These are phyloP conservation scores for Arabidopsis suecica DNA, from an alignment of 345 rosid genomes.

Conservation along the genomic window DNA sequence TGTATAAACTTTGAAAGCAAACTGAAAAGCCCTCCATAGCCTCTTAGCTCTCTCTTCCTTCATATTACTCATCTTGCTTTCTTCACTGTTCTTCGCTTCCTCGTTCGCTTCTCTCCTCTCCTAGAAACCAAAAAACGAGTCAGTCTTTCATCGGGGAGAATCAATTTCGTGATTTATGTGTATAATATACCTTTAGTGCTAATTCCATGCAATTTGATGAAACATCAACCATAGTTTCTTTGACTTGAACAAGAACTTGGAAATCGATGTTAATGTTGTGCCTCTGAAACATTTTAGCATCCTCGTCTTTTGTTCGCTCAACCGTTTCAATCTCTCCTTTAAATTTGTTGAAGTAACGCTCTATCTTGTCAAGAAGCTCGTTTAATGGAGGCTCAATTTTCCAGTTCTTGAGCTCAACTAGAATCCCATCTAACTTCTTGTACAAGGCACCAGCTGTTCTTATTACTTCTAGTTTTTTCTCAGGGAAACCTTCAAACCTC, in stretches of 20 bases:
- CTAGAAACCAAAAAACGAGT: constrained; percentile 33
- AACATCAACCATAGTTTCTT: constrained; percentile 74
- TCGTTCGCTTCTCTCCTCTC: constrained; percentile 56
- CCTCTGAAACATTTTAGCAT: constrained; percentile 52
- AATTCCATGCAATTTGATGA: constrained; percentile 76
- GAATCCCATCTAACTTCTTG: constrained; percentile 54
- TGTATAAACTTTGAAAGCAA: constrained; percentile 64
- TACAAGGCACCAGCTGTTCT: constrained; percentile 63
- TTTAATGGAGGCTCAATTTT: constrained; percentile 57
- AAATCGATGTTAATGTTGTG: constrained; percentile 63
- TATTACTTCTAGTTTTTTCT: constrained; percentile 63
- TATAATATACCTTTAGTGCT: constrained; percentile 57
- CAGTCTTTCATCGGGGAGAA: not conserved
- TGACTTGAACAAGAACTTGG: constrained; percentile 54
- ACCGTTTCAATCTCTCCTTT: constrained; percentile 64
- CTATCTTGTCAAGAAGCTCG: constrained; percentile 60
- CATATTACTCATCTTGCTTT: constrained; percentile 33
- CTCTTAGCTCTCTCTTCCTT: constrained; percentile 49
- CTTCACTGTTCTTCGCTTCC: constrained; percentile 33
- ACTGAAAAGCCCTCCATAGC: constrained; percentile 71
- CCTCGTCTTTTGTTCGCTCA: constrained; percentile 70
- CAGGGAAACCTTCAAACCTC: constrained; percentile 71
- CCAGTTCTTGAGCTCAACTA: constrained; percentile 60
- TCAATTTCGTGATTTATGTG: not conserved
- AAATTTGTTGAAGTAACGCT: constrained; percentile 63